phyloP scores from a whole-genome alignment of 768 basidiomycete species.

The Pisolithus tinctorius region DNA sequence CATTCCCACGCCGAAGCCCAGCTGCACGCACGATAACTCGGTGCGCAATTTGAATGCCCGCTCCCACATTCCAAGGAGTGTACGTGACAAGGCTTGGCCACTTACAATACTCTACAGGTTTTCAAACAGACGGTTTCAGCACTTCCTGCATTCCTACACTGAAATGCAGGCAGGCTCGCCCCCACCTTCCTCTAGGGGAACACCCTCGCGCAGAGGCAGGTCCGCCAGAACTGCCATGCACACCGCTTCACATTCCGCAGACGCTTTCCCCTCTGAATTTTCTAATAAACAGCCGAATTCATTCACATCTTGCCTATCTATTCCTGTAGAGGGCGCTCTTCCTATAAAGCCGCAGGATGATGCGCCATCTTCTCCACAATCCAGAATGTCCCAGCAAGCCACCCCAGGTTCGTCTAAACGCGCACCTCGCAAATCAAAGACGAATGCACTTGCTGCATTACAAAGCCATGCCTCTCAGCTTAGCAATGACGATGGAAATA shows the following conservation, averaged over 20 bases:
- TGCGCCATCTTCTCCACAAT: conserved; percentile 26
- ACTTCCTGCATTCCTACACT: conserved; percentile 2
- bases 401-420: conserved; percentile 46
- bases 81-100: conserved; percentile 12
- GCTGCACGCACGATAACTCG: conserved; percentile 31
- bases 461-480: conserved; percentile 56
- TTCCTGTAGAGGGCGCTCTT: conserved; percentile 68
- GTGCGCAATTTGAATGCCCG: conserved; percentile 35
- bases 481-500: conserved; percentile 41
- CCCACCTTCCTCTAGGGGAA: conserved; percentile 46
- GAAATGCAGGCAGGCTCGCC: conserved; percentile 41
- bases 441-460: conserved; percentile 75
- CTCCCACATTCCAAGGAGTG: conserved; percentile 31
- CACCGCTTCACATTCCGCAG: conserved; percentile 34
- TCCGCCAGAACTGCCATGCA: conserved; percentile 50
- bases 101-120: conserved; percentile 10
- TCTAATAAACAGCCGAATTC: conserved; percentile 41
- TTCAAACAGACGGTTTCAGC: neutral
- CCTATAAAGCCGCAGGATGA: conserved; percentile 51
- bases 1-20: conserved; percentile 27
- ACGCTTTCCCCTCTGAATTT: conserved; percentile 45
- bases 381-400: conserved; percentile 29
- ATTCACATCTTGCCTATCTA: conserved; percentile 64
- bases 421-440: conserved; percentile 87
- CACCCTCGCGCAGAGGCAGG: conserved; percentile 57